A percentile compares a stretch with the other conserved stretches of the same genome.
phyloP scores from a whole-genome alignment of 176 grass and related monocot species.

The Paspalum notatum region DNA sequence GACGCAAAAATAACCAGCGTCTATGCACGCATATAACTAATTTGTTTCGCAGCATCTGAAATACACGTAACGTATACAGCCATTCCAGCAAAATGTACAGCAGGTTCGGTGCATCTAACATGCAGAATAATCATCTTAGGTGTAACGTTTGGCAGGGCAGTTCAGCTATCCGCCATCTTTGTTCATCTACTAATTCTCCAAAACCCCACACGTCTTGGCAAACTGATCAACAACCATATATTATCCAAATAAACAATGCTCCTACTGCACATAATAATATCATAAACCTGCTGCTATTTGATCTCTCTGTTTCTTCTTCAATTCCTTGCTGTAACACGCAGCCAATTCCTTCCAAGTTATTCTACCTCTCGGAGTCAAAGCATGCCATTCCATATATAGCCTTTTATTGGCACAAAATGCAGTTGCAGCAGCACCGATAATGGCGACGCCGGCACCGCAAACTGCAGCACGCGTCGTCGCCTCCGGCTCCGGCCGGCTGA shows the following conservation, averaged over 20 bases:
- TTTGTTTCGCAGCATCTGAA: too few species aligned
- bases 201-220: neutral
- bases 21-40: too few species aligned
- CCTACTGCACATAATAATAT: conserved; percentile 8
- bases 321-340: neutral
- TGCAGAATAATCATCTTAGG: conserved; percentile 11
- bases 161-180: conserved; percentile 25
- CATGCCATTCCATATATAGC: conserved; percentile 21
- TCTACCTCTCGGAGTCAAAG: conserved; percentile 11
- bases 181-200: neutral
- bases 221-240: conserved; percentile 3
- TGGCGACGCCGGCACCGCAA: conserved; percentile 3
- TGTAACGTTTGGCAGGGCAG: conserved; percentile 11
- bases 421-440: neutral
- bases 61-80: neutral
- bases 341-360: conserved; percentile 21
- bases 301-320: neutral
- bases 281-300: neutral
- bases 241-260: neutral
- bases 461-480: neutral
- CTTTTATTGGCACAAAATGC: conserved; percentile 6
- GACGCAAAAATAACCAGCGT: too few species aligned
- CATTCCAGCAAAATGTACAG: neutral
- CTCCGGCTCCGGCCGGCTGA: neutral
- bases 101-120: conserved; percentile 33